Evolutionary conservation across 2,329 filamentous ascomycete genomes (phyloP).

Genomic region (Ramularia collo-cygni): DNA sequence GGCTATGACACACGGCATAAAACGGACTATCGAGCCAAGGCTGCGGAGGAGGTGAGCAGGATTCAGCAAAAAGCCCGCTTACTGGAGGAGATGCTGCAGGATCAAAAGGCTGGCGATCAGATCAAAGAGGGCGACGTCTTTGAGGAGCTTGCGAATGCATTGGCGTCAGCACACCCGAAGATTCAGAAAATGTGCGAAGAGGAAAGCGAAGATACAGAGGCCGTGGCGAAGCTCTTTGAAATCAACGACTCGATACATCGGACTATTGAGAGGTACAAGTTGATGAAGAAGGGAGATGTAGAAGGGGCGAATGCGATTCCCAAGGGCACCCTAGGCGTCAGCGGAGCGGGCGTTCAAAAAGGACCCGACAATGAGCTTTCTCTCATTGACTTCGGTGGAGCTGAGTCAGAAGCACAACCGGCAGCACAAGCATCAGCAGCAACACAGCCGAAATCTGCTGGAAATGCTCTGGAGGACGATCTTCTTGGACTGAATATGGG

Average conservation of each 20-base stretch:
- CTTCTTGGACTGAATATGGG: constrained; percentile 80
- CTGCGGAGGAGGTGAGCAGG: constrained; percentile 87
- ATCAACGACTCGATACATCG: constrained; percentile 99
- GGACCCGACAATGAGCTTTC: constrained; percentile 74
- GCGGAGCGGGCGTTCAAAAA: constrained; percentile 55
- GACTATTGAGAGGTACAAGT: constrained; percentile 89
- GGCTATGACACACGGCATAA: constrained; percentile 93
- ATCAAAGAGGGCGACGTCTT: constrained; percentile 65
- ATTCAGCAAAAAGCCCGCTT: constrained; percentile 93
- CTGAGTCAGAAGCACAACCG: constrained; percentile 45
- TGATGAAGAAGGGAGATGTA: constrained; percentile 91
- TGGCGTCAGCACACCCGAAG: constrained; percentile 93
- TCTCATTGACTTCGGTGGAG: constrained; percentile 80
- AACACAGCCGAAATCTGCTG: constrained; percentile 39
- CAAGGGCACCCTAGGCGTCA: constrained; percentile 67
- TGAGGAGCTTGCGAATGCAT: constrained; percentile 76
- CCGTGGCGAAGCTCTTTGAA: constrained; percentile 87
- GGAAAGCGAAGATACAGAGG: constrained; percentile 93
- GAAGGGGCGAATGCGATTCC: constrained; percentile 78
- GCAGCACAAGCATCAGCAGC: constrained; percentile 28
- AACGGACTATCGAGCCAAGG: constrained; percentile 96
- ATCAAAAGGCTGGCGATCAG: constrained; percentile 71
- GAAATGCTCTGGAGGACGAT: constrained; percentile 76
- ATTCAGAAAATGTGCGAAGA: constrained; percentile 99
- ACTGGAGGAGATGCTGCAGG: constrained; percentile 85